Base-by-base conservation (phyloP, 2,329 filamentous ascomycete genomes). In the Hymenoscyphus occultus region DNA sequence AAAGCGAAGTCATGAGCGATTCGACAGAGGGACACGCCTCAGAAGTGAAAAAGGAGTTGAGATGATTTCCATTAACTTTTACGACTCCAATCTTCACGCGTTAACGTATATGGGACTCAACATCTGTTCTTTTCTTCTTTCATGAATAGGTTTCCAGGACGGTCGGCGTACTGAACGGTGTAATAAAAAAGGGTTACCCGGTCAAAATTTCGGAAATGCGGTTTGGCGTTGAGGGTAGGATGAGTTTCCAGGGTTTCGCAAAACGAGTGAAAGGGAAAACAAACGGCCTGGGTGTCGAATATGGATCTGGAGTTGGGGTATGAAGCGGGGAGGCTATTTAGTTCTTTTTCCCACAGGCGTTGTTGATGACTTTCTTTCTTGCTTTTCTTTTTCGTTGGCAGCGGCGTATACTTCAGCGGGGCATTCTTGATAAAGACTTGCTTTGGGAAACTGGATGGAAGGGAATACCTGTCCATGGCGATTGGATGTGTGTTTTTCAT, bases 1-100 rank as follows among this genome's bases (percentile, higher is more conserved):
- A 74, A 61, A 66, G 65, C 28, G 74, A 74, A 16, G 64, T 71
- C 3, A 67, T 74, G 67, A 74, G 73, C 59, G 74, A 76, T 67
- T 71, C 71, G n/a, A 69, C 70, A 19, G 69, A 72, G 19, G 69
- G 68, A 14, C 64, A 64, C 10, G 71, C 70, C 58, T 71, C 71
- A 3, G 69, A 72, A 59, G 70, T 70, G 59, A 59, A 63, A 51
- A 74, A 72, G 65, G 56, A 57, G 31, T 71, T 28, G n/a, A 54
- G 48, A 54, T 54, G 48, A 54, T 54, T 54, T 13, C 48, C 6
- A 28, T 13, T 22, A 28, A 13, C 48, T 54, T 19, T 54, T 28
- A 54, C 48, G 22, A 22, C 22, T 45, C 42, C 19, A 14, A 13
- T 19, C 48, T 12, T 31, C 42, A 39, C 42, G 39, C 45, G 56